phyloP scores from a whole-genome alignment of 1,284 basidiomycete genomes.

The Cystobasidium sp. region DNA sequence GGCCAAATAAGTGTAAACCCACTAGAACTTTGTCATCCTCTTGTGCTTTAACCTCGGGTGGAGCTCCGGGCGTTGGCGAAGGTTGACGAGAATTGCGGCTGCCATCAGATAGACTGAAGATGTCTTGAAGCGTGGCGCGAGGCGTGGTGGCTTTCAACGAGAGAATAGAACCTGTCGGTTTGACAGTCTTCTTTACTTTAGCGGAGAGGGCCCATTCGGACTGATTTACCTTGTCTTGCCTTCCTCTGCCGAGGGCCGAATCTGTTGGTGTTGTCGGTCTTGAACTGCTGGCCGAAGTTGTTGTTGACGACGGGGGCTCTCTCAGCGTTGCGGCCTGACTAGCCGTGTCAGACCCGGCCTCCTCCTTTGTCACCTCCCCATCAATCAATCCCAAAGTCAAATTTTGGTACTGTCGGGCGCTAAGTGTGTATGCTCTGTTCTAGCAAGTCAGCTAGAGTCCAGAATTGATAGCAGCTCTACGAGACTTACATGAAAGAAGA shows the following conservation, averaged over 20 bases:
- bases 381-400: neutral
- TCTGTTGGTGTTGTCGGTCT: neutral
- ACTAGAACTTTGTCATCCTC: conserved; percentile 31
- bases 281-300: neutral
- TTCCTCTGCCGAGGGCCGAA: neutral
- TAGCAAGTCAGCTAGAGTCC: neutral
- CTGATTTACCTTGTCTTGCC: neutral
- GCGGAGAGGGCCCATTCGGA: conserved; percentile 15
- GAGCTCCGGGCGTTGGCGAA: neutral
- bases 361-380: too few relatives aligned
- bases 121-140: conserved; percentile 20
- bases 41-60: neutral
- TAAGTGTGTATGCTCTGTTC: conserved; percentile 20
- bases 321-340: neutral
- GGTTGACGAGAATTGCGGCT: neutral
- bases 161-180: conserved; percentile 21
- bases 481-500: conserved; percentile 24
- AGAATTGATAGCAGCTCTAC: too few relatives aligned
- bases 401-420: neutral
- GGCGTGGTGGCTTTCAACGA: conserved; percentile 21
- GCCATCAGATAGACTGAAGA: conserved; percentile 9
- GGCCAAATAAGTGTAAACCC: neutral
- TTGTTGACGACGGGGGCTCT: neutral
- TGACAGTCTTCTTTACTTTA: conserved; percentile 20
- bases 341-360: neutral